Evolutionary conservation across 2,329 filamentous ascomycete species (phyloP), one percentile per base, ranked within the genome.

Genomic region (Colletotrichum tabaci): DNA sequence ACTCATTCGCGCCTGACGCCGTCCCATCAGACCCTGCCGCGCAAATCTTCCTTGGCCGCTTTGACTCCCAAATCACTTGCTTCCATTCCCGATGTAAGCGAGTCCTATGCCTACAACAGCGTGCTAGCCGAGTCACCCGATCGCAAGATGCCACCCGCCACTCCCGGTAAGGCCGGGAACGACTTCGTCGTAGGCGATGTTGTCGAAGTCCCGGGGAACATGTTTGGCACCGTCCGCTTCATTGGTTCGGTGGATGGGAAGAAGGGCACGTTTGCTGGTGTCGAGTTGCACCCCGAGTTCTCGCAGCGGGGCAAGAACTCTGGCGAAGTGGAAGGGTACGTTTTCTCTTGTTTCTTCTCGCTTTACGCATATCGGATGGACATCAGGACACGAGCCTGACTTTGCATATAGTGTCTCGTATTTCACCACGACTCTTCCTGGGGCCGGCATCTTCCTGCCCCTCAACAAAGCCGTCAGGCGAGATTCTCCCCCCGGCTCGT

Each of bases 281-380:
- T 99, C 46, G 96, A 99, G 82, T 87, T 99, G 74, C 90, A 92
- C 77, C 86, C 89, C 64, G 93, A 97, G 75, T 97, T 92, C 84
- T 93, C 95, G 44, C 82, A 87, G 62, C 90, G 93, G 79, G 96
- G 96, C 44, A 99, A 99, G 87, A 99, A 99, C 79, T 97, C 90
- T 77, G 96, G 96, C 74, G 95, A 98, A 81, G 96, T 98, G 66
- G 96, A 98, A 76, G 96, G 96, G 94, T 96, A 87, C 82, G 90
- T 68, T 73, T 52, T 49, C 35, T 38, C 35, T 38, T 38, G 35
- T 38, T 38, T 8, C 9, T 38, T 38, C 8, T 38, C 35, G 35
- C 9, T 21, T 72, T 63, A 50, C 49, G 44, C 49, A 35, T 23
- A 6, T 61, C 73, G 60, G 69, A 74, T 52, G 62, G 56, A 66